phyloP scores from a whole-genome alignment of 495 filamentous ascomycete species.

The Friedmanniomyces simplex region DNA sequence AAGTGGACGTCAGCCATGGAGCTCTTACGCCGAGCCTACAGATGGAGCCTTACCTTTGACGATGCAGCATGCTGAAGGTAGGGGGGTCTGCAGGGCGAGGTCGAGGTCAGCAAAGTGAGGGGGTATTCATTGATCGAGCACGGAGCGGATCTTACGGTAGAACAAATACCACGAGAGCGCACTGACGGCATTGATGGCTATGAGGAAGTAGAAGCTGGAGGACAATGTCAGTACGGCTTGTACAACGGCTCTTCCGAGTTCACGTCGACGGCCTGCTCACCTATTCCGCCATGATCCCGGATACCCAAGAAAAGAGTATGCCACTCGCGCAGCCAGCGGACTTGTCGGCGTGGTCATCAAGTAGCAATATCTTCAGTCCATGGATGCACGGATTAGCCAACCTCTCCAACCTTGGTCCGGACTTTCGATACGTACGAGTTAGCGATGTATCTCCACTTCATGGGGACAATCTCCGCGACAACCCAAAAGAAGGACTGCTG shows the following conservation, averaged over 20 bases:
- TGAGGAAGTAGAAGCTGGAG: constrained; percentile 12
- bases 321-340: constrained; percentile 1
- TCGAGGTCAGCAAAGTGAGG: too few relatives aligned
- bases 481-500: constrained; percentile 18
- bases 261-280: too few relatives aligned
- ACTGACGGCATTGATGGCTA: constrained; percentile 11
- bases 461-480: constrained; percentile 18
- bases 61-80: constrained; percentile 14
- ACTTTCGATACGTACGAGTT: too few relatives aligned
- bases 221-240: background rate
- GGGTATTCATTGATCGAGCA: too few relatives aligned
- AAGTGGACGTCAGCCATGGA: too few relatives aligned
- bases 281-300: constrained; percentile 10
- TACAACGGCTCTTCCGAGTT: too few relatives aligned
- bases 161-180: constrained; percentile 9
- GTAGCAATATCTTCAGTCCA: background rate
- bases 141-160: too few relatives aligned
- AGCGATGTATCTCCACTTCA: constrained; percentile 7
- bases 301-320: constrained; percentile 9
- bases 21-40: too few relatives aligned
- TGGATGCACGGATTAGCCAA: too few relatives aligned
- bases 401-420: too few relatives aligned
- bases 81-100: constrained; percentile 1
- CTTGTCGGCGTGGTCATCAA: background rate
- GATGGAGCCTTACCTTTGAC: constrained; percentile 6